Percentiles rank a stretch among this genome's conserved stretches.
Conservation (phyloP, 1,139 yeast species). For the Tardiomyces digboiensis region DNA sequence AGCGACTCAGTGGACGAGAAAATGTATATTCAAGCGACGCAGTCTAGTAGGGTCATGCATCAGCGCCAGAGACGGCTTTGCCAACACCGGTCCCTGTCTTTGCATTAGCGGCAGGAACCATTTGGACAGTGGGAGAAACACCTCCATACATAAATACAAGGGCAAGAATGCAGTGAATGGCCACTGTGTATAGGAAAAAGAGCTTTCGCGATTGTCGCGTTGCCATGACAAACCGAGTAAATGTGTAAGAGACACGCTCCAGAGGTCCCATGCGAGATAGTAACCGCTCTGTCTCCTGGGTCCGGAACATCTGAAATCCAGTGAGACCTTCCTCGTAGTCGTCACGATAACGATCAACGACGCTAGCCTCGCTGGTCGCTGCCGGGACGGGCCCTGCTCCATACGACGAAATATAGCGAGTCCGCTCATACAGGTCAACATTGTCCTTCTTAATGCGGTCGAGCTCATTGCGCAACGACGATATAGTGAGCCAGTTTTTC, state of each 20-base stretch:
- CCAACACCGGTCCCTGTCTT: too few relatives aligned
- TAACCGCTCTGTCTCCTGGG: conserved; percentile 69
- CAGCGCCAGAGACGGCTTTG: too few relatives aligned
- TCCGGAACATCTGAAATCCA: conserved; percentile 77
- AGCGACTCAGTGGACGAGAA: too few relatives aligned
- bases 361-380: conserved; percentile 23
- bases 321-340: conserved; percentile 72
- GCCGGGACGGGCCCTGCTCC: background rate
- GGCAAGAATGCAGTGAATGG: conserved; percentile 69
- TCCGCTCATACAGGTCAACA: conserved; percentile 68
- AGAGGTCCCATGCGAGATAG: conserved; percentile 63
- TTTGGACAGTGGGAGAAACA: conserved; percentile 4
- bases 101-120: conserved; percentile 4
- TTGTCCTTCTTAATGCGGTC: conserved; percentile 62
- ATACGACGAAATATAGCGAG: conserved; percentile 54
- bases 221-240: conserved; percentile 66
- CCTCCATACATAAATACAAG: conserved; percentile 51
- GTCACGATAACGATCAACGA: conserved; percentile 51
- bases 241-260: conserved; percentile 67
- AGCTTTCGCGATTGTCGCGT: conserved; percentile 65
- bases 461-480: conserved; percentile 57
- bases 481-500: conserved; percentile 42
- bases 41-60: too few relatives aligned
- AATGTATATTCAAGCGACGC: too few relatives aligned
- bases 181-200: conserved; percentile 64